A percentile compares a stretch with the other conserved stretches of the same genome.
Evolutionary conservation across 371 early-diverging fungal species (phyloP).

Genomic region (Circinella minor): DNA sequence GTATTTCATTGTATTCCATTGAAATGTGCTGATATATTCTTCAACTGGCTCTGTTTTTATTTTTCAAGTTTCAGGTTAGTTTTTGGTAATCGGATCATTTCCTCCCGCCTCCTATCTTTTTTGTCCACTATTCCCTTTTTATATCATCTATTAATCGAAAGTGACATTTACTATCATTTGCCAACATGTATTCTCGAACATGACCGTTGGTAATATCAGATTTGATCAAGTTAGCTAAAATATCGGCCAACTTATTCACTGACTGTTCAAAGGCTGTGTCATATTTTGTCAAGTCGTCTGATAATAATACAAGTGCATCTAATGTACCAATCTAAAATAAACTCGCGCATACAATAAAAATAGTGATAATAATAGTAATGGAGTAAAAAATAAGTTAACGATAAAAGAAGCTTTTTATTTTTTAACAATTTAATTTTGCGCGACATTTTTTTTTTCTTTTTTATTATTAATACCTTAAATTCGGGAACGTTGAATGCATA

Average conservation of each 20-base stretch:
- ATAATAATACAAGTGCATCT: constrained; percentile 86
- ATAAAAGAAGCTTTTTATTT: too few relatives aligned
- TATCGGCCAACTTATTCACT: constrained; percentile 82
- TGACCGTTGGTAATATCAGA: constrained; percentile 28
- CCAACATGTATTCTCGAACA: constrained; percentile 62
- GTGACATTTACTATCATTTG: constrained; percentile 79
- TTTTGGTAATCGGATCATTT: not conserved
- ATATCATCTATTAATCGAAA: too few relatives aligned
- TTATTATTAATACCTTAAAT: constrained; percentile 63
- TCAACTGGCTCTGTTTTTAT: constrained; percentile 73
- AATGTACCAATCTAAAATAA: constrained; percentile 86
- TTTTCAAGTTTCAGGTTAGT: not conserved
- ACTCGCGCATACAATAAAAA: not conserved
- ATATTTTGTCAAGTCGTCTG: constrained; percentile 90
- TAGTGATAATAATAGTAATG: too few relatives aligned
- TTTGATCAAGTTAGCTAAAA: constrained; percentile 67
- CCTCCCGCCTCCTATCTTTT: too few relatives aligned
- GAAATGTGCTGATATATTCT: constrained; percentile 81
- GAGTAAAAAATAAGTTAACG: too few relatives aligned
- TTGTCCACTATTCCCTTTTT: not conserved
- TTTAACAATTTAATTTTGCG: not conserved
- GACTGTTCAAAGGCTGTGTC: constrained; percentile 81
- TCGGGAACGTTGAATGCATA: constrained; percentile 50
- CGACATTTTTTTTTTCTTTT: constrained; percentile 2
- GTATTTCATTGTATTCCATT: constrained; percentile 97